Evolutionary conservation across 202 grass and related monocot genomes (phyloP), one percentile per base, ranked within the genome.

Genomic region (Musa balbisiana): DNA sequence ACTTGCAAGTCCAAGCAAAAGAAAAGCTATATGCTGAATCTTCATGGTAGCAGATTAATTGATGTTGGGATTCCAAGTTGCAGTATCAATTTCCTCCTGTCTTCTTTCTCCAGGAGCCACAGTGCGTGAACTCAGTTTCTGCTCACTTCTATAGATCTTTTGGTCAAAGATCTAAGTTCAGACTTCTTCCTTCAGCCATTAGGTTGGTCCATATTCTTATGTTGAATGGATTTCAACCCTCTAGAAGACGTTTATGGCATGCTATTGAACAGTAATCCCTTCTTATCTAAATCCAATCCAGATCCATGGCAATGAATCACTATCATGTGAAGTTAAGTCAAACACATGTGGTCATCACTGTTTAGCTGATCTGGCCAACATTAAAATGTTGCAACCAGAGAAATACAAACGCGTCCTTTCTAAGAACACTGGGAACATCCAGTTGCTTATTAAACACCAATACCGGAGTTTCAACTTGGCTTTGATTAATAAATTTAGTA

Each of bases 1-100:
- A 63, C 83, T 17, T n/a, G 81, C 65, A 62, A 96, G 72, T 9
- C 13, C 17, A 17, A 70, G 2, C 8, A 11, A 51, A 9, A 51
- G 43, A 51, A 19, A 52, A 51, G 27, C 8, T 51, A 52, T n/a
- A 17, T 20, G 2, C 33, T 20, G 17, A 51, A 51, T 17, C 67
- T 51, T 70, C 67, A 70, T 70, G 33, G 17, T 51, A 21, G 67
- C 50, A 51, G 33, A 51, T 51, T 22, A 70, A 51, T 51, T 8
- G 9, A 51, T 43, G 33, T 6, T 43, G 43, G 10, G 19, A 0
- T 50, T 43, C 33, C 33, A 20, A 70, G 20, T 11, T 51, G 67
- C 33, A 52, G 12, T 9, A 19, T 17, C 12, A 51, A 33, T 20
- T 20, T 70, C 13, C 64, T 67, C 27, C 24, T 66, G 4, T 66